Evolutionary conservation across 2,329 filamentous ascomycete species (phyloP), one percentile per base, ranked within the genome.

Genomic region (Colletotrichum tofieldiae): DNA sequence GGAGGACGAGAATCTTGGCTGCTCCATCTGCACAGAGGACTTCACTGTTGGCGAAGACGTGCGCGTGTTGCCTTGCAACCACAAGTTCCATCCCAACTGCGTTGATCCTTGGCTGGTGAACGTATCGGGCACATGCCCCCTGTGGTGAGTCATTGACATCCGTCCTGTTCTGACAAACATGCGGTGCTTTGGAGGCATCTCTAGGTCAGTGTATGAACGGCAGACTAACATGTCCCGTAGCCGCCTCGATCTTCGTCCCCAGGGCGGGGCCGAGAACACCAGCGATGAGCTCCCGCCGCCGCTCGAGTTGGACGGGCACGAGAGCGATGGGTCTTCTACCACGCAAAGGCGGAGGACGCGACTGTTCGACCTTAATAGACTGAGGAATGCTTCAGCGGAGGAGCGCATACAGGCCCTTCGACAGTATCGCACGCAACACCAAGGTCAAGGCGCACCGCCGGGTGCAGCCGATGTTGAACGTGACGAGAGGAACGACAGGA

Each of bases 61-160:
- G 64, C 86, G 91, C 55, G 90, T 93, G 1, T 81, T 93, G 51
- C 91, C 91, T 45, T 93, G 91, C 78, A 82, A 89, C 68, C 91
- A 93, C 79, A 90, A 91, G 74, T 93, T 90, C 76, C 91, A 93
- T 76, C 91, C 91, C 0, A 84, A 85, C 56, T 93, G 91, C 76
- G 87, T 93, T 68, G 91, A 93, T 76, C 91, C 91, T 5, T 93
- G 91, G 91, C 83, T 93, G 54, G 83, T 93, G 72, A 92, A 93
- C 68, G 88, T 93, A 14, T 92, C 91, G 14, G 91, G 91, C 71
- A 93, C 91, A 39, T 93, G 91, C 79, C 91, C 91, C 23, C 79
- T 93, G 71, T 93, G 91, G 91, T 93, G 84, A 84, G 89, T 84
- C 60, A 32, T 26, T n/a, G 41, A 11, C 18, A n/a, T 60, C 75